Conservation (phyloP, 257 asterid species). For the Solanum okadae region DNA sequence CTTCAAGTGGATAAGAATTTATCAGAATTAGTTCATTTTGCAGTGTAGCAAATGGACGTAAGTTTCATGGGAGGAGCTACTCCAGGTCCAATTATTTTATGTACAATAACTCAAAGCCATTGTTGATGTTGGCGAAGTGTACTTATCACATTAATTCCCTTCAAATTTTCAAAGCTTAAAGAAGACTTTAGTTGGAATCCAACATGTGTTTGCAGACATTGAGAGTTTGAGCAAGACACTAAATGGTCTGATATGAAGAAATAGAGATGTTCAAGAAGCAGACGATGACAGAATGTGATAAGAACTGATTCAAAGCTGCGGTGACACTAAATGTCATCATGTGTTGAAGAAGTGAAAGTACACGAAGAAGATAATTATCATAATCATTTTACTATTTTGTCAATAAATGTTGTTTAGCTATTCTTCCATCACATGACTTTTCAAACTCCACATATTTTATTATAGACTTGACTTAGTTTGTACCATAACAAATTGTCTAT, state of each 20-base stretch:
- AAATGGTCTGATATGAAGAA: conserved; percentile 2
- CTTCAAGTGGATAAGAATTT: neutral
- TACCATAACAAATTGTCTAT: too few relatives aligned
- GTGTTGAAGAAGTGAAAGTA: conserved; percentile 6
- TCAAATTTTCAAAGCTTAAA: conserved; percentile 2
- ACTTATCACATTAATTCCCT: too few relatives aligned
- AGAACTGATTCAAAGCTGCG: conserved; percentile 9
- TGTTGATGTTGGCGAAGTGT: too few relatives aligned
- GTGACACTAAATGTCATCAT: neutral
- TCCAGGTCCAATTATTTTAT: too few relatives aligned
- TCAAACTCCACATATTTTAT: too few relatives aligned
- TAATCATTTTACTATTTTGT: too few relatives aligned
- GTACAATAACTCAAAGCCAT: too few relatives aligned
- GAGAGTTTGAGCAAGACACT: conserved; percentile 13
- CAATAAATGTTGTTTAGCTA: too few relatives aligned
- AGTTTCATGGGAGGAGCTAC: neutral
- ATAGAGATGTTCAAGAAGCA: neutral
- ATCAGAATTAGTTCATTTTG: neutral
- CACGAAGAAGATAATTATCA: neutral
- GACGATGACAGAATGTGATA: neutral
- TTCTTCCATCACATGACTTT: too few relatives aligned
- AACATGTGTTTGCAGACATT: conserved; percentile 13
- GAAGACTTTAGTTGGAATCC: neutral
- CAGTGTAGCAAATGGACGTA: neutral
- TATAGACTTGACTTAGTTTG: too few relatives aligned